Evolutionary conservation across 192 early-diverging fungal genomes (phyloP), one percentile per base, ranked within the genome.

Genomic region (Paraglomus occultum): DNA sequence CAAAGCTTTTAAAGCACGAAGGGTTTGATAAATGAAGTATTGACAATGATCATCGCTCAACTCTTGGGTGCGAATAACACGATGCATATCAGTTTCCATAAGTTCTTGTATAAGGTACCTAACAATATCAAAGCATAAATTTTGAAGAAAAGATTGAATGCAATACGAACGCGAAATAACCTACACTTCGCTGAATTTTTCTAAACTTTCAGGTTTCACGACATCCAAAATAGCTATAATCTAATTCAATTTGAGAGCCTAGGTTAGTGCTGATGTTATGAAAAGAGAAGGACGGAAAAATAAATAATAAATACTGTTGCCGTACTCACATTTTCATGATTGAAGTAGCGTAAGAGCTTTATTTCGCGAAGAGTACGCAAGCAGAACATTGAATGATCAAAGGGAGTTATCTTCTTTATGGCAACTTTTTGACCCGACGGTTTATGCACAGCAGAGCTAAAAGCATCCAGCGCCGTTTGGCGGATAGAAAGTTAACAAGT

Each of bases 51-150:
- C 91, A 76, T 97, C 93, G 20, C 93, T 92, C 51, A 99, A 83
- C 57, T 89, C 89, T 83, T 99, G 97, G 43, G 92, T 93, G 59
- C 91, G 90, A 80, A 99, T 96, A 57, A 99, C 96, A 64, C 95
- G 90, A 79, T 96, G 93, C 75, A 99, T 88, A 76, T 99, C 97
- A 39, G 97, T 95, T 80, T 99, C 97, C 97, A 99, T 99, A 18
- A 99, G 78, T 71, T 95, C 97, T 80, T 98, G 94, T 40, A 97
- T 95, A 71, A 99, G 82, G 73, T 98, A 97, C 6, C 83, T 83
- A 67, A 20, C 61, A 71, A 6, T 14, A 17, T 69, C 31, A 46
- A 17, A 23, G n/a, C 14, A n/a, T 71, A 9, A 39, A 55, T 10
- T 14, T 44, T 54, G n/a, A n/a, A n/a, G n/a, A n/a, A 53, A 64